Evolutionary conservation across 169 alveolate genomes (phyloP), one percentile per base, ranked within the genome.

Genomic region (Eimeria sp.): DNA sequence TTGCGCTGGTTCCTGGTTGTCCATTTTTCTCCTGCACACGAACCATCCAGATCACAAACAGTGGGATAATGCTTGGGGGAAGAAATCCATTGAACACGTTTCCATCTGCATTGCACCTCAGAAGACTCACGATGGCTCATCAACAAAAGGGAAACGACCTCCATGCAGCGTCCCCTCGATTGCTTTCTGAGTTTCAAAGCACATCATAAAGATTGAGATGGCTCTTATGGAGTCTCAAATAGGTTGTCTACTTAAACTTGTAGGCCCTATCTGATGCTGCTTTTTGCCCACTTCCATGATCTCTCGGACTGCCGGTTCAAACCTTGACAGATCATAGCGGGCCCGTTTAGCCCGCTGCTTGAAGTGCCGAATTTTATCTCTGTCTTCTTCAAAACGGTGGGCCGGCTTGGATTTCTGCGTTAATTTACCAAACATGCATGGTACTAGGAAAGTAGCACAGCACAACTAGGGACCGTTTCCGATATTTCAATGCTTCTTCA

Each of bases 271-370:
- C 33, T 52, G 11, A 20, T 46, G 40, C 23, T 56, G 46, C 68
- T 16, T 77, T 10, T 77, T 54, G 40, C 82, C 58, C 60, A 95
- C 97, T 62, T 88, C 93, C 97, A 95, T 90, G 60, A 95, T 90
- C 52, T 49, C 91, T 54, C 89, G 91, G 93, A 95, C 52, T 33
- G 77, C 60, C 13, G 97, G 97, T 58, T 95, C 97, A 78, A 95
- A 95, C 82, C 97, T 87, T 11, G 97, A 95, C n/a, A 95, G 88
- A 27, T 91, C 96, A 78, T 82, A 91, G 72, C 80, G 83, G 56
- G 96, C 96, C 43, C 71, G 43, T 13, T 85, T 80, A 30, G 97
- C 97, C 11, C 96, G 88, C 27, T 90, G 89, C 95, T 91, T 95
- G 91, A 95, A 95, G 74, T 49, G 85, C 23, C 80, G 68, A 25